Evolutionary conservation across 208 protist genomes (phyloP).

Genomic region (Novymonas esmeraldas): DNA sequence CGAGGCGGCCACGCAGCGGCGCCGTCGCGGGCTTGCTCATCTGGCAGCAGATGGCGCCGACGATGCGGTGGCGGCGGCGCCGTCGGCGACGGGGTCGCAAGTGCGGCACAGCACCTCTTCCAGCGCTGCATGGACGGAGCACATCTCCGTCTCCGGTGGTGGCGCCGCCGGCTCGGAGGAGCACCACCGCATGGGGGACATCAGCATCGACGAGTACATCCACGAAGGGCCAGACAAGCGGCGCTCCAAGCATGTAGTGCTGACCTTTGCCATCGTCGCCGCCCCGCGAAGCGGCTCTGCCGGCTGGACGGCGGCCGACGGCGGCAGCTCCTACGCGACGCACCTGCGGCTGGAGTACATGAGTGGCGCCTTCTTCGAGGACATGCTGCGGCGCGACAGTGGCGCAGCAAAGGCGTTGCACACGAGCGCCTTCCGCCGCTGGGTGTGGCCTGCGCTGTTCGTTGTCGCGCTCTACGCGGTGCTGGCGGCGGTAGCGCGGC

Average conservation of each 20-base stretch:
- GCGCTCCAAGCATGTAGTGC: conserved; percentile 15
- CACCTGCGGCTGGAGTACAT: conserved; percentile 43
- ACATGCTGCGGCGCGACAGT: conserved; percentile 2
- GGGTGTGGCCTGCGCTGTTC: conserved; percentile 47
- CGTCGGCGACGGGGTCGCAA: background rate
- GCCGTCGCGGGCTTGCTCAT: too few relatives aligned
- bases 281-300: background rate
- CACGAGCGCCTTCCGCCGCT: conserved; percentile 41
- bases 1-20: conserved; percentile 1
- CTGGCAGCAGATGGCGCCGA: background rate
- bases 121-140: conserved; percentile 20
- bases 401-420: conserved; percentile 17
- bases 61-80: background rate
- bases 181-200: conserved; percentile 8
- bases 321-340: background rate
- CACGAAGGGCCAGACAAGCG: conserved; percentile 1
- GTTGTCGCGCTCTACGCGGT: conserved; percentile 37
- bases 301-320: background rate
- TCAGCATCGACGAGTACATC: conserved; percentile 20
- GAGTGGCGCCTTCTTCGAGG: conserved; percentile 25
- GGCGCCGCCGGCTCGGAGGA: conserved; percentile 12
- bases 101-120: conserved; percentile 5
- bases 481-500: conserved; percentile 21
- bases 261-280: conserved; percentile 16
- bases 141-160: conserved; percentile 5